Evolutionary conservation across 2,329 filamentous ascomycete genomes (phyloP).

Genomic region (Rhexocercosporidium sp.): DNA sequence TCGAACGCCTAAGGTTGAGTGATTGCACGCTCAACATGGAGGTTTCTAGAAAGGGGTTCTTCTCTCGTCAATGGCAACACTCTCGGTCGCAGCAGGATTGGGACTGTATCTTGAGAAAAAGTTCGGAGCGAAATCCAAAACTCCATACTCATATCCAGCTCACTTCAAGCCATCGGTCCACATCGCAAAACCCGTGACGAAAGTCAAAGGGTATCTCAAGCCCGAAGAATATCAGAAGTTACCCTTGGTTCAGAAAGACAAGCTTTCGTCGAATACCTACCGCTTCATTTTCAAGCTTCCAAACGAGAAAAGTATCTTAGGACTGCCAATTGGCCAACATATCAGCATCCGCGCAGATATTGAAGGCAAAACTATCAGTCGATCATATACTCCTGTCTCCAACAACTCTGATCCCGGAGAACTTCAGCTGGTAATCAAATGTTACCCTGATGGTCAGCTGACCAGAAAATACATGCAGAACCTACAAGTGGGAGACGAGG

Average conservation of each 20-base stretch:
- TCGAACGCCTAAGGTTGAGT: conserved; percentile 9
- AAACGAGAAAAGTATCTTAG: conserved; percentile 39
- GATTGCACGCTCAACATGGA: conserved; percentile 41
- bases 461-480: conserved; percentile 54
- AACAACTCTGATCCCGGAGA: conserved; percentile 55
- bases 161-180: conserved; percentile 20
- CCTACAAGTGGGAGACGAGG: conserved; percentile 54
- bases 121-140: background rate
- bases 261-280: conserved; percentile 27
- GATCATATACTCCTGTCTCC: conserved; percentile 52
- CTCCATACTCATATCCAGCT: conserved; percentile 6
- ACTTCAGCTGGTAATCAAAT: conserved; percentile 57
- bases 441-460: conserved; percentile 56
- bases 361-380: conserved; percentile 42
- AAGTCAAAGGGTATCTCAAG: conserved; percentile 18
- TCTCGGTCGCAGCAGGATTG: conserved; percentile 4
- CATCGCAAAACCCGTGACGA: conserved; percentile 16
- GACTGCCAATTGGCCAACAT: conserved; percentile 50
- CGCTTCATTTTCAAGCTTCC: conserved; percentile 44
- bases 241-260: conserved; percentile 28
- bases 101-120: conserved; percentile 20
- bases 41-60: conserved; percentile 31
- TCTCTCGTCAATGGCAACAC: conserved; percentile 18
- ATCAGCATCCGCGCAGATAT: conserved; percentile 45
- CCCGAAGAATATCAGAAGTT: conserved; percentile 31